Base-by-base conservation (phyloP, 2,329 filamentous ascomycete species). In the Colletotrichum melonis region DNA sequence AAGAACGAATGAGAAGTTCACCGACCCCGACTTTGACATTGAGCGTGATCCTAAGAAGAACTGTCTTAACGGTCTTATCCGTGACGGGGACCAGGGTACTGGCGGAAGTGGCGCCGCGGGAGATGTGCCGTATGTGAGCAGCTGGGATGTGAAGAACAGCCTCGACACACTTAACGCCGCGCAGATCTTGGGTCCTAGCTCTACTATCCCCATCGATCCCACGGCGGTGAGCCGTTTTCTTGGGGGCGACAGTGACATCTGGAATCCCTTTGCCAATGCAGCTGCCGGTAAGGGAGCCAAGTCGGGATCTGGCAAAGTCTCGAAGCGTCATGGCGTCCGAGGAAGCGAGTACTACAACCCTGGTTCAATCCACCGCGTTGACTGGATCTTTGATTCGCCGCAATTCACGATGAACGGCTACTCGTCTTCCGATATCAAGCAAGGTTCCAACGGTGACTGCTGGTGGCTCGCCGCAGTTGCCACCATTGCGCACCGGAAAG, bases 401-500 rank as follows among this genome's bases (percentile, higher is more conserved):
- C 80, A 82, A 58, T 86, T 85, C 69, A 84, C 80, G 19, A 75
- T 84, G n/a, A 80, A 82, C 32, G 82, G 82, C 16, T 86, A 80
- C 73, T 82, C 83, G 12, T 79, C 81, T 55, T 82, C 84, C 1
- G 84, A 86, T 49, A 82, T 86, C 73, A 83, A 83, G 75, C 84
- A 86, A 69, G 84, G 84, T 24, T 74, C 74, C 11, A 88, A 88
- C 75, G 92, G 92, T 1, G 91, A 94, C 79, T 94, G 92, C 81
- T 94, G 92, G 92, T 90, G 93, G 80, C 86, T 94, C 79, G 92
- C 92, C 5, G 92, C 91, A 0, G 82, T 94, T 19, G 91, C 90
- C 24, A 92, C 92, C 0, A 88, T 94, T 76, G 91, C 90, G 12
- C 92, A 93, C 75, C 90, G 91, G 75, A 83, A 87, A 64, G 90